Base-by-base conservation (phyloP, 257 asterid genomes). In the Scutellaria minor region DNA sequence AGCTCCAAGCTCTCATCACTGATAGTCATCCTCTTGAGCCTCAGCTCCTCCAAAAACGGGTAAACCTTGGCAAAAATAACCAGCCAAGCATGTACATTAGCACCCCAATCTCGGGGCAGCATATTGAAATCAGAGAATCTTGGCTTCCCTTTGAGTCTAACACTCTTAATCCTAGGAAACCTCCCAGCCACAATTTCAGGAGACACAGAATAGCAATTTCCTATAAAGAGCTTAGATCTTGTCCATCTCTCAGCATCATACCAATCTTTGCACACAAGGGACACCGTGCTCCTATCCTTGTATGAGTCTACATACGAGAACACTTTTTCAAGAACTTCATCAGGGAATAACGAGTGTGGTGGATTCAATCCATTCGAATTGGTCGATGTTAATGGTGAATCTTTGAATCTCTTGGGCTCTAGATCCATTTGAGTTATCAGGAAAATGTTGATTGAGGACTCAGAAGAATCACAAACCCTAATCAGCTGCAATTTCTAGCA, bases 221-320 rank as follows among this genome's bases (percentile, higher is more conserved):
- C 97, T 22, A 90, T 90, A 54, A 90, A 90, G 13, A 90, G 70
- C 80, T 85, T 90, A n/a, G 88, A 80, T 74, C 97, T 82, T 7
- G 90, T 85, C 97, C 96, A 88, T 13, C 96, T 81, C 80, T 91
- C 97, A 5, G 96, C 96, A 59, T 88, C 83, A 71, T 88, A 91
- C 97, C 97, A 91, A 61, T 88, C 92, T 70, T 82, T 91, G 61
- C 92, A 86, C 20, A 91, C 97, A 22, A 88, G 87, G 47, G 97
- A 88, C 62, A 88, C 84, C 24, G 97, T 77, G 85, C 85, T 83
- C 73, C 96, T 79, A 65, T 91, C 97, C 72, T 83, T 84, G 76
- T 75, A 89, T 14, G 85, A 83, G 42, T 84, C 82, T 70, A 91
- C 74, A 58, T 84, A 75, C 1, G 96, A 85, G 37, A 91, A 84